phyloP scores from a whole-genome alignment of 225 moss, liverwort and hornwort species.

The Pseudoscleropodium purum region DNA sequence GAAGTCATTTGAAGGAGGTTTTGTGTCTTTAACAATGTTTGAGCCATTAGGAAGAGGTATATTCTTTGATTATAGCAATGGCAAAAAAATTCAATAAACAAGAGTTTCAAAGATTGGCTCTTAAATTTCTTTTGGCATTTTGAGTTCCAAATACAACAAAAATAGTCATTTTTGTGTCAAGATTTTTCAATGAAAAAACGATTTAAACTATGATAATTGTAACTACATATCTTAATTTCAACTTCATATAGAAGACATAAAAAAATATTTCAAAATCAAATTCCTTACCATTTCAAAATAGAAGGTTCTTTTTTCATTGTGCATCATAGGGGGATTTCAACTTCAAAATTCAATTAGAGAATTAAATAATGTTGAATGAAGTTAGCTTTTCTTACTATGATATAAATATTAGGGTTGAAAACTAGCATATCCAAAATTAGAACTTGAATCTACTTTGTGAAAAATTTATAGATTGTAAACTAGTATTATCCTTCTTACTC shows the following conservation, averaged over 20 bases:
- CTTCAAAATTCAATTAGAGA: neutral
- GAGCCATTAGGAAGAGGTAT: neutral
- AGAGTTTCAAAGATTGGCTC: neutral
- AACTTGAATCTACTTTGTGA: neutral
- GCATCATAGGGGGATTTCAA: rapidly evolving
- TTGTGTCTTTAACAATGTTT: neutral
- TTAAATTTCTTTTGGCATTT: neutral
- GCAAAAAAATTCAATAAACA: neutral
- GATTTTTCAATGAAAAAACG: neutral
- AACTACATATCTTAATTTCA: neutral
- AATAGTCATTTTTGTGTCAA: neutral
- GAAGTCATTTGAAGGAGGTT: neutral
- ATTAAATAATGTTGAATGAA: neutral
- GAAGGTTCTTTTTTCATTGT: rapidly evolving
- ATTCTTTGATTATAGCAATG: neutral
- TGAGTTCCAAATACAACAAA: rapidly evolving
- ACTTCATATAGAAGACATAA: neutral
- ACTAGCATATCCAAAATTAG: neutral
- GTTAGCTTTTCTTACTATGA: neutral
- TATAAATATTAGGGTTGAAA: neutral
- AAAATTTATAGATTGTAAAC: rapidly evolving
- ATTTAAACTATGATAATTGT: neutral
- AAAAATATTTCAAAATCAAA: neutral
- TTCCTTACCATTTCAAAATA: neutral
- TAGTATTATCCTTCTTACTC: too few species aligned